These are phyloP conservation scores for Scenedesmus sp. DNA, from an alignment of 163 green algal species.

Conservation along the genomic window DNA sequence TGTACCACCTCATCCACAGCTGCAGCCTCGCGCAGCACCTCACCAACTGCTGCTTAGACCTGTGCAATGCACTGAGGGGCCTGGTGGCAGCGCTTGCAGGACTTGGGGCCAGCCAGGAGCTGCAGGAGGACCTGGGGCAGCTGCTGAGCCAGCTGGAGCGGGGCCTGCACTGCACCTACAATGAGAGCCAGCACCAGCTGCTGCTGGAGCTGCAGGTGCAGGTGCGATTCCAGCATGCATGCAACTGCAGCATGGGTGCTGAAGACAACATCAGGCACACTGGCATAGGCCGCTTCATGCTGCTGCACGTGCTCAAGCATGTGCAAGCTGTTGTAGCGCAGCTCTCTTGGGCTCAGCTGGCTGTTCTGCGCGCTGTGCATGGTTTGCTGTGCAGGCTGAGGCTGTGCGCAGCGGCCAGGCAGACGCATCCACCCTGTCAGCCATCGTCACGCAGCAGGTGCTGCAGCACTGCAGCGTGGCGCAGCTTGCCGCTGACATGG, in stretches of 20 bases:
- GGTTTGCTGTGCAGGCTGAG: neutral
- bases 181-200: neutral
- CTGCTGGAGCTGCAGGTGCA: slow-evolving; percentile 20
- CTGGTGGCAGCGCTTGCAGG: neutral
- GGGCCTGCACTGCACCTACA: neutral
- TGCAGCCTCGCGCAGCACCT: neutral
- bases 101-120: slow-evolving; percentile 6
- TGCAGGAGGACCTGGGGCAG: slow-evolving; percentile 38
- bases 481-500: slow-evolving; percentile 15
- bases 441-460: slow-evolving; percentile 20
- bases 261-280: no score
- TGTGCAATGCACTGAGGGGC: neutral
- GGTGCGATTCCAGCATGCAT: neutral
- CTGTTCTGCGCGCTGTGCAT: neutral
- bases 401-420: neutral
- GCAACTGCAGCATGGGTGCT: neutral
- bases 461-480: slow-evolving; percentile 19
- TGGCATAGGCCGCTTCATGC: no score
- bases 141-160: slow-evolving; percentile 29
- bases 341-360: no score
- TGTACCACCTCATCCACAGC: slow-evolving; percentile 20
- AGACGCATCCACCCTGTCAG: slow-evolving; percentile 10
- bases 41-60: slow-evolving; percentile 27
- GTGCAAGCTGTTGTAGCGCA: no score
- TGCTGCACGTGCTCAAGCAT: no score